Evolutionary conservation across 371 early-diverging fungal species (phyloP).

Genomic region (Mortierella sp.): DNA sequence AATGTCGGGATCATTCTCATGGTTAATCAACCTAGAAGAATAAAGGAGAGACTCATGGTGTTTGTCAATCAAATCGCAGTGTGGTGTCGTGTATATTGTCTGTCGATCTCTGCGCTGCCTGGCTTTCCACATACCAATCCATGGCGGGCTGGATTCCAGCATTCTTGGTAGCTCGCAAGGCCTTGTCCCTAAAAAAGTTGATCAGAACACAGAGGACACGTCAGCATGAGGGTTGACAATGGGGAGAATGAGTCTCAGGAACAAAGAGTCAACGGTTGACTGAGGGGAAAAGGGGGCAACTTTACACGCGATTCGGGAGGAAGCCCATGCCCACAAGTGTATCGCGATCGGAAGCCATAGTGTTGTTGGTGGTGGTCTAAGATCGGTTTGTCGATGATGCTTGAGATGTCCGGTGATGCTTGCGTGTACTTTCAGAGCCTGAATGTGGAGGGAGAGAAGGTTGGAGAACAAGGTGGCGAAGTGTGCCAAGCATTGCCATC

Average conservation of each 20-base stretch:
- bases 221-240: not conserved
- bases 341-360: conserved; percentile 70
- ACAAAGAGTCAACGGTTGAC: too few relatives aligned
- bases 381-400: not conserved
- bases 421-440: not conserved
- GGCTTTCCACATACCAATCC: conserved; percentile 74
- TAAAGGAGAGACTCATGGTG: not conserved
- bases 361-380: not conserved
- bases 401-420: not conserved
- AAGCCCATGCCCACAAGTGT: conserved; percentile 84
- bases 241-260: too few relatives aligned
- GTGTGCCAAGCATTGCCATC: too few relatives aligned
- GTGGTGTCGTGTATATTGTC: not conserved
- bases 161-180: conserved; percentile 81
- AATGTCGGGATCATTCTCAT: conserved; percentile 79
- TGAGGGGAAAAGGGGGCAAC: too few relatives aligned
- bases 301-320: conserved; percentile 73
- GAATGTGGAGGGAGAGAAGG: too few relatives aligned
- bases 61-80: too few relatives aligned
- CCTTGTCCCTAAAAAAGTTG: conserved; percentile 53
- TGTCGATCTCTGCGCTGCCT: not conserved
- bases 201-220: not conserved
- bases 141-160: conserved; percentile 90
- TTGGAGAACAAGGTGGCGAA: too few relatives aligned
- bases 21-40: conserved; percentile 72